A percentile compares a stretch with the other conserved stretches of the same genome.
These are phyloP conservation scores for Penicillium lividum DNA, from an alignment of 495 filamentous ascomycete genomes.

Conservation along the genomic window DNA sequence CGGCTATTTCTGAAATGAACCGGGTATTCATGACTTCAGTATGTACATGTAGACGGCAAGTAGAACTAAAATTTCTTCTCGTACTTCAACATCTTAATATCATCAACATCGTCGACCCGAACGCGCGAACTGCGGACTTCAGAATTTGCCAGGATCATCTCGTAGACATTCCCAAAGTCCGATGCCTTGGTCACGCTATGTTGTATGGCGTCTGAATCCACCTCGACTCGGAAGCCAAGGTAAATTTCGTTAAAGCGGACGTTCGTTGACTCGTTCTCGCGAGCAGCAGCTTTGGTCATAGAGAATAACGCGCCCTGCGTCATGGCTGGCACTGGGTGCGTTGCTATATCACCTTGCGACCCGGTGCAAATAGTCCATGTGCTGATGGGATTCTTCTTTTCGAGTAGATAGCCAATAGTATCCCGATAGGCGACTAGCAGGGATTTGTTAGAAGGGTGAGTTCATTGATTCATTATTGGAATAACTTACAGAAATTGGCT, in stretches of 20 bases:
- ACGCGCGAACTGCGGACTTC: neutral
- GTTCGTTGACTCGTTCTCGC: conserved; percentile 37
- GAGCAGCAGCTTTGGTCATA: conserved; percentile 32
- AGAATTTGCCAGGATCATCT: neutral
- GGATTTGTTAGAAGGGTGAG: conserved; percentile 2
- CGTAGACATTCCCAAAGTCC: conserved; percentile 1
- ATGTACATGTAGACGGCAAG: too few relatives aligned
- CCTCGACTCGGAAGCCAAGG: conserved; percentile 34
- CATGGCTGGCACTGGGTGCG: conserved; percentile 29
- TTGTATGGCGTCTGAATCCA: conserved; percentile 29
- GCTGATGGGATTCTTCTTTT: conserved; percentile 31
- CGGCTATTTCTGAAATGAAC: too few relatives aligned
- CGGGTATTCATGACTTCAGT: too few relatives aligned
- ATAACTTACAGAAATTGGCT: conserved; percentile 40
- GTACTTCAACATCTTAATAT: neutral
- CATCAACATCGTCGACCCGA: neutral
- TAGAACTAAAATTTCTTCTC: conserved; percentile 1
- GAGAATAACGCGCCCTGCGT: conserved; percentile 41
- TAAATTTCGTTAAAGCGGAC: conserved; percentile 45
- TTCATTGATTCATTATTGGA: neutral
- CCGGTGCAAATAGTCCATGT: conserved; percentile 45
- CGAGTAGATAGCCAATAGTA: conserved; percentile 39
- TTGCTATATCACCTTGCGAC: conserved; percentile 32
- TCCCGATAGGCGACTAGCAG: conserved; percentile 40
- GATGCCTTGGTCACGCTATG: neutral